Base-by-base conservation (phyloP, 805 yeast species). In the Candida insectorum region DNA sequence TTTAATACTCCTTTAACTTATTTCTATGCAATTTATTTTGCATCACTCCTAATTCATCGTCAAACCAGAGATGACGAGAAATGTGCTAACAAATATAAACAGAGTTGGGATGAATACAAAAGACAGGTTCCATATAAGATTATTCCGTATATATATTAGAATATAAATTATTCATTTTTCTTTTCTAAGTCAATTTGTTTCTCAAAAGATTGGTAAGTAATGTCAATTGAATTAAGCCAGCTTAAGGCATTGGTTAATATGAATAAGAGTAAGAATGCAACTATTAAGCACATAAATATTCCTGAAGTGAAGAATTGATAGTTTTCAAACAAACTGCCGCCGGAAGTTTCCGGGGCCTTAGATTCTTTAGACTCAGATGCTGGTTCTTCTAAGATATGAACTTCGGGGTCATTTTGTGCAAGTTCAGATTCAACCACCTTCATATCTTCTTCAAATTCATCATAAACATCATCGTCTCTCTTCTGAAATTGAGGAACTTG, bases 1-100 rank as follows among this genome's bases (percentile, higher is more conserved):
- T 75, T 80, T 47, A 69, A 67, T 39, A 81, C 95, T 1, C 82
- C 86, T 4, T 65, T 91, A 49, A 86, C 97, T 0, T 93, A 91
- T 54, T 93, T 85, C 61, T 93, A 86, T 53, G 81, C 83, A 24
- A 53, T 82, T 14, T 93, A 86, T 60, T 93, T 93, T 62, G 91
- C 85, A 0, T 66, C 79, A 4, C 71, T 93, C 51, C 69, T 93
- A 43, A 54, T 93, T 21, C 97, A 93, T 57, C 79, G 98, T 56
- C 97, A 91, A 58, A 62, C 62, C 17, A 75, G 98, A 58, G 98
- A 93, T 60, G 97, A 91, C 51, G 83, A 81, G 31, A 89, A 93
- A 58, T 93, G 98, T 56, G 69, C 80, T 24, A 76, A 60, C 20
- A 93, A 93, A 65, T 93, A 93, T 51, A 94, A 94, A 11, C 70